Base-by-base conservation (phyloP, 1,284 basidiomycete genomes). In the Austroboletus niveus region DNA sequence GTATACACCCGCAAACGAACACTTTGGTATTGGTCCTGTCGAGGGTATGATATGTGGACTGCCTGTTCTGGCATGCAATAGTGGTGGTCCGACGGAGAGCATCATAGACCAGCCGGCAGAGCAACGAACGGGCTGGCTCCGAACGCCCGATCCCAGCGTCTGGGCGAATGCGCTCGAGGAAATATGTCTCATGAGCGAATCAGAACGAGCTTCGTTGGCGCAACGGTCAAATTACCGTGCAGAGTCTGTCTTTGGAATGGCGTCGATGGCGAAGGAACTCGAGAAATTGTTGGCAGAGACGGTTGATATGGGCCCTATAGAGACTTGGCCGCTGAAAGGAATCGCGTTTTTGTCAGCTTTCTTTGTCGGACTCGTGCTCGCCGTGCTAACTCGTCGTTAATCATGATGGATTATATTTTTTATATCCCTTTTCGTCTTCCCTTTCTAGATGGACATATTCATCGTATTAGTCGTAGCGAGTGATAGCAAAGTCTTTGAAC, bases 1-100 rank as follows among this genome's bases (percentile, higher is more conserved):
- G 4, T 99, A 99, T 69, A 99, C 97, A 0, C 96, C 97, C 0
- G 77, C 82, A 2, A 95, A 97, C 69, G 96, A 99, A 66, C 96
- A 99, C 69, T 97, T 99, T 66, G 96, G 96, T 2, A 98, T 99
- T 60, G 95, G 91, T 0, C 96, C 96, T 0, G 81, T 98, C 6
- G 97, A 99, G 69, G 95, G 85, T 0, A 98, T 98, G 94, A 82
- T 87, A 2, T 94, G 89, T 55, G 92, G 93, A 1, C 68, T 98
- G 0, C 94, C 94, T 0, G 90, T 99, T 0, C 70, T 99, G 7
- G 94, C 94, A 0, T 92, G 89, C 60, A 77, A 94, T 68, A 89
- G 82, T 47, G 96, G 97, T 32, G 96, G 96, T 0, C 96, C 97
- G 1, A 89, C 85, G 1, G 96, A 99, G 72, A 96, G 89, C 42